These are phyloP conservation scores for Talaromyces sp. DNA, from an alignment of 2,329 filamentous ascomycete species.

Conservation along the genomic window DNA sequence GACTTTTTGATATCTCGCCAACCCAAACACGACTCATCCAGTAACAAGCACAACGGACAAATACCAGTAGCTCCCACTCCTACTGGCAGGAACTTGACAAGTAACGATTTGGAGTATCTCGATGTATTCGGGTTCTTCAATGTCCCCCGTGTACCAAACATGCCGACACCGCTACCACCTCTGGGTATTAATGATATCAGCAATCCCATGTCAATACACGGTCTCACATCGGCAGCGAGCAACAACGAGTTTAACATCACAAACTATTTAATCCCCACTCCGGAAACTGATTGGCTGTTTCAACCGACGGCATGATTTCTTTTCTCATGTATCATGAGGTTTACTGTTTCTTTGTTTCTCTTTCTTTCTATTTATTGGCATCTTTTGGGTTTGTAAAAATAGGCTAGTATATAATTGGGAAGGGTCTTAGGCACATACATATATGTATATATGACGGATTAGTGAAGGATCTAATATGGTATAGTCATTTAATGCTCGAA, in stretches of 20 bases:
- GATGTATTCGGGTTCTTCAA: conserved; percentile 97
- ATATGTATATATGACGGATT: neutral
- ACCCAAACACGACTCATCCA: conserved; percentile 40
- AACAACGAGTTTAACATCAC: conserved; percentile 41
- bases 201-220: conserved; percentile 34
- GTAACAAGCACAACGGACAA: neutral
- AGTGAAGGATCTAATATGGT: neutral
- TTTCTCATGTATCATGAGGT: neutral
- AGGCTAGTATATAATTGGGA: neutral
- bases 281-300: conserved; percentile 44
- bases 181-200: conserved; percentile 9
- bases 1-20: conserved; percentile 85
- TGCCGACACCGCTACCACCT: conserved; percentile 19
- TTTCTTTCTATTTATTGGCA: neutral
- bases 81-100: neutral
- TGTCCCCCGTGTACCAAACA: conserved; percentile 63
- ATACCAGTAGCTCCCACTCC: conserved; percentile 18
- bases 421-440: neutral
- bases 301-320: conserved; percentile 12
- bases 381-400: neutral
- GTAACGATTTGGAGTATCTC: conserved; percentile 79
- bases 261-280: conserved; percentile 42
- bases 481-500: neutral
- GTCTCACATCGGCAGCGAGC: conserved; percentile 20
- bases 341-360: neutral